Base-by-base conservation (phyloP, 192 early-diverging fungal species). In the Coemansia sp. region DNA sequence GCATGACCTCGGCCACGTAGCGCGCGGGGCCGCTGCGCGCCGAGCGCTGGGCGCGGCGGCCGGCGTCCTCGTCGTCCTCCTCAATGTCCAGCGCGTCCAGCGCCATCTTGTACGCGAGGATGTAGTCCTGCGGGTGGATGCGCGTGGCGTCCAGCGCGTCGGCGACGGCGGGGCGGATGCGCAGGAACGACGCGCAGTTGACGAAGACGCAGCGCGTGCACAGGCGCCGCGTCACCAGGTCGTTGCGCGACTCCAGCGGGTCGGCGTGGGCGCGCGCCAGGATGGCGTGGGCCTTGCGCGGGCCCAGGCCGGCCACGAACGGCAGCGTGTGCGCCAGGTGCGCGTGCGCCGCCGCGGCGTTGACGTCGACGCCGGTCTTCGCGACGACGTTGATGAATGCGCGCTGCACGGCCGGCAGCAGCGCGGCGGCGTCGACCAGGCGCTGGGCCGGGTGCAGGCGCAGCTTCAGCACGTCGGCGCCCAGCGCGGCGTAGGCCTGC, bases 91-190 rank as follows among this genome's bases (percentile, higher is more conserved):
- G 77, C 0, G 95, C 95, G 71, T 96, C 95, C 5, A 92, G 88
- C 12, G 93, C 95, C 95, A 98, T 98, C 79, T 99, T 95, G 33
- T 95, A 87, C 1, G 95, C 95, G 39, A 98, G 77, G 34, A 91
- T 90, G 68, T 99, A 99, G 72, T 98, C 92, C 75, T 96, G 90
- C 6, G 93, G 94, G 73, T 98, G 97, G 52, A 99, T 92, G 39
- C 95, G 87, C 33, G 95, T 99, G 59, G 92, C 90, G 77, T 99
- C 97, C 35, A 99, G 81, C 31, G 93, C 84, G 70, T 97, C 95
- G 42, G 83, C 74, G n/a, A 79, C 80, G 7, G 80, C 64, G 48
- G 85, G 85, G 14, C 87, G 88, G 43, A 99, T 90, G 36, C 92
- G 89, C 55, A 99, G 74, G 80, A 97, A 99, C 59, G 91, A 89